Evolutionary conservation across 768 basidiomycete genomes (phyloP).

Genomic region (Leucosporidium creatinivorum): DNA sequence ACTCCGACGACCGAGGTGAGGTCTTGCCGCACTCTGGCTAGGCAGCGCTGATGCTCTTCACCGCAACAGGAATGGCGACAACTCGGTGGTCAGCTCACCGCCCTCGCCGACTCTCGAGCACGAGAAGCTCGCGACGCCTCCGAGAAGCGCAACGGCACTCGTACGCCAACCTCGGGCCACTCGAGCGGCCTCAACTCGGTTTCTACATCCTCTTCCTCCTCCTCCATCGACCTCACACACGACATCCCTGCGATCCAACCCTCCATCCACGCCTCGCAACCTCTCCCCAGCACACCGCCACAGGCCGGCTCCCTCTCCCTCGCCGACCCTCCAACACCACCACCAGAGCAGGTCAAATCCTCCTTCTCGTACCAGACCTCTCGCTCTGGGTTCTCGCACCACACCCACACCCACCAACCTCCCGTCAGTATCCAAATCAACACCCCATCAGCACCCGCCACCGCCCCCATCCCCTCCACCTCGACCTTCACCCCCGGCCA

Average conservation of each 20-base stretch:
- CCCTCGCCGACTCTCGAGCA: conserved; percentile 12
- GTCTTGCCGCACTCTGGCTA: no score
- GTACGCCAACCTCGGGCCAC: not conserved
- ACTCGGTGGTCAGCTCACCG: conserved; percentile 26
- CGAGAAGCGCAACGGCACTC: not conserved
- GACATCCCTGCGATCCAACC: not conserved
- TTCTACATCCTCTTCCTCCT: not conserved
- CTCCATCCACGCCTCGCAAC: not conserved
- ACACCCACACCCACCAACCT: no score
- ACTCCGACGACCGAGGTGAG: conserved; percentile 35
- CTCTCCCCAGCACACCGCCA: not conserved
- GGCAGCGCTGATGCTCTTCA: not conserved
- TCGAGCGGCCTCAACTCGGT: not conserved
- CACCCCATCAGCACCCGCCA: not conserved
- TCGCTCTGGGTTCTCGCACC: not conserved
- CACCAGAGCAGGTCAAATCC: not conserved
- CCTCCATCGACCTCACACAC: not conserved
- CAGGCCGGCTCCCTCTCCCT: not conserved
- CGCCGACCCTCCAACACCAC: not conserved
- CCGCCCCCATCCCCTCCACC: not conserved
- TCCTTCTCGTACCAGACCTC: conserved; percentile 25
- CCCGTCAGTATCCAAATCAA: not conserved
- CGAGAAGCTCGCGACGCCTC: conserved; percentile 1
- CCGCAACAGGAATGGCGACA: conserved; percentile 28
- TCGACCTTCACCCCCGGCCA: conserved; percentile 15